Base-by-base conservation (phyloP, 73 alveolate genomes). In the Paramecium bursaria region DNA sequence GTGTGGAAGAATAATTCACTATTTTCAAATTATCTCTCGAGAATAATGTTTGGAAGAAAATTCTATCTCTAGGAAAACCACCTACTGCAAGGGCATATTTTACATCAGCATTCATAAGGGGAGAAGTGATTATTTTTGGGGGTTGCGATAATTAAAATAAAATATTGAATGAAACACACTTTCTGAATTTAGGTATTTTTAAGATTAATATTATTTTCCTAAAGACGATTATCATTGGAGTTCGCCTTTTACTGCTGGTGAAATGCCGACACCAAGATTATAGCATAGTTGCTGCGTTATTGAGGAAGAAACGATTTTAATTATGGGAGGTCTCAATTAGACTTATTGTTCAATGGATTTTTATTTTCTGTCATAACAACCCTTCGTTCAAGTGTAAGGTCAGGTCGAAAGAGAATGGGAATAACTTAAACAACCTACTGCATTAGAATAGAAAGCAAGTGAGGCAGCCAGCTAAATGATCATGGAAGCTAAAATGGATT, bases 261-360 rank as follows among this genome's bases (percentile, higher is more conserved):
- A 46, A 17, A 91, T 85, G 10, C 95, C 95, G 3, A 25, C 92
- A 39, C 87, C 95, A 1, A 54, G 95, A n/a, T 90, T 53, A 35
- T 33, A 48, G 10, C 93, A 90, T 50, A 52, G 93, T 29, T 86
- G 93, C 15, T 75, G 93, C 55, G 19, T 50, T 22, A 60, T 90
- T 2, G 74, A 53, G 5, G 53, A 79, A 25, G 89, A 79, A 23
- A 53, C 73, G 0, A 79, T 79, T 15, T 44, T 52, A 23, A 31
- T 79, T 3, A 53, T 53, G 61, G 89, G 89, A 21, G 89, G 89
- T 19, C 51, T 79, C 0, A 73, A 73, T 9, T 15, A 79, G 26
- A 79, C 89, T 39, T 79, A 79, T 79, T 79, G 89, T 42, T 52
- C 85, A 11, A 79, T 79, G 89, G 89, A 79, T 53, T 31, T 79